Evolutionary conservation across 257 asterid species (phyloP).

Genomic region (Thymus quinquecostatus): DNA sequence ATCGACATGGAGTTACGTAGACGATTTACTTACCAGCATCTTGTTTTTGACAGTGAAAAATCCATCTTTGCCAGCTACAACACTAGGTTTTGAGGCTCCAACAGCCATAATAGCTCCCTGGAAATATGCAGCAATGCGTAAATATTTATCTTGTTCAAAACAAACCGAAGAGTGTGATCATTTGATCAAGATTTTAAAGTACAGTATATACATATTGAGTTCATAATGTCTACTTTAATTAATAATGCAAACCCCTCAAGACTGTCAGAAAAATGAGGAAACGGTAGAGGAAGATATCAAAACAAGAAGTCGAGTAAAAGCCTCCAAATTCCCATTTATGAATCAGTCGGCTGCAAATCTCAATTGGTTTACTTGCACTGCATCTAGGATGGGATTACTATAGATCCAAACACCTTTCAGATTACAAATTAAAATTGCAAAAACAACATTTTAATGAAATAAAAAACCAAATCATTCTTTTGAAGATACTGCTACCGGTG

Average conservation of each 20-base stretch:
- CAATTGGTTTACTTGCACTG: not conserved
- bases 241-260: not conserved
- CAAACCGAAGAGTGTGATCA: not conserved
- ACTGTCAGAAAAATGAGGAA: not conserved
- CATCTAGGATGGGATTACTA: not conserved
- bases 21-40: constrained; percentile 72
- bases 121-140: constrained; percentile 23
- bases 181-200: not conserved
- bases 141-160: not conserved
- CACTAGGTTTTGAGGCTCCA: constrained; percentile 86
- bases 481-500: not conserved
- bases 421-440: not conserved
- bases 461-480: not conserved
- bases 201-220: not conserved
- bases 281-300: not conserved
- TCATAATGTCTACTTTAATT: not conserved
- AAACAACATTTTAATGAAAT: not conserved
- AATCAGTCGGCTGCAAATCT: not conserved
- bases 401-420: not conserved
- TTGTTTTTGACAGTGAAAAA: constrained; percentile 68
- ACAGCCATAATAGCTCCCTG: constrained; percentile 99
- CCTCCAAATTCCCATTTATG: not conserved
- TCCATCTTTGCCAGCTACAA: constrained; percentile 70
- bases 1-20: not conserved
- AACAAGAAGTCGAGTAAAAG: not conserved